These are phyloP conservation scores for Crithidia bombi DNA, from an alignment of 208 protist genomes.

Conservation along the genomic window DNA sequence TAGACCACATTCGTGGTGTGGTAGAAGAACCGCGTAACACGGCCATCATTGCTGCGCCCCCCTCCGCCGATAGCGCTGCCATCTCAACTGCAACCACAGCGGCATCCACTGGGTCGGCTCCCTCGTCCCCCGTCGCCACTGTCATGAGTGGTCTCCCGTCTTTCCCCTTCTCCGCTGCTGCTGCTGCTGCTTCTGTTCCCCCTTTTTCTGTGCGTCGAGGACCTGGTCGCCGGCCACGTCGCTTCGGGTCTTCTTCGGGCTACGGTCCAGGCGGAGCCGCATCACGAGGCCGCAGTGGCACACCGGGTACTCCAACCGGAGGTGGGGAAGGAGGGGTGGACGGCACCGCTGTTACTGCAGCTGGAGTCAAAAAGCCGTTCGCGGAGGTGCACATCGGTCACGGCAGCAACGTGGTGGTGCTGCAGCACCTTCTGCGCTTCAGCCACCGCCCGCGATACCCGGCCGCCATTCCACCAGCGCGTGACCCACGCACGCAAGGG, in stretches of 20 bases:
- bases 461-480: constrained; percentile 59
- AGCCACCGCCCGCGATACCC: constrained; percentile 59
- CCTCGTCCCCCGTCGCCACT: not conserved
- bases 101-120: no score
- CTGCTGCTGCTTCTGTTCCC: no score
- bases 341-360: not conserved
- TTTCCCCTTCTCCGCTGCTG: not conserved
- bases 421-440: constrained; percentile 83
- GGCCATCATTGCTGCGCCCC: no score
- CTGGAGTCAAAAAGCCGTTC: constrained; percentile 7
- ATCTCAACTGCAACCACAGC: no score
- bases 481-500: constrained; percentile 39
- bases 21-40: not conserved
- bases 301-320: not conserved
- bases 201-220: constrained; percentile 22
- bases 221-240: constrained; percentile 20
- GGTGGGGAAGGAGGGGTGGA: not conserved
- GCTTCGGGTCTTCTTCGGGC: constrained; percentile 9
- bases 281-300: not conserved
- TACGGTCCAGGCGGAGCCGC: not conserved
- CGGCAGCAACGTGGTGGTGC: constrained; percentile 55
- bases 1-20: not conserved
- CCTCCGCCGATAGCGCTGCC: no score
- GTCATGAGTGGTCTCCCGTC: not conserved
- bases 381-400: constrained; percentile 35